phyloP scores from a whole-genome alignment of 2,329 filamentous ascomycete species.

The Bipolaris sorokiniana region DNA sequence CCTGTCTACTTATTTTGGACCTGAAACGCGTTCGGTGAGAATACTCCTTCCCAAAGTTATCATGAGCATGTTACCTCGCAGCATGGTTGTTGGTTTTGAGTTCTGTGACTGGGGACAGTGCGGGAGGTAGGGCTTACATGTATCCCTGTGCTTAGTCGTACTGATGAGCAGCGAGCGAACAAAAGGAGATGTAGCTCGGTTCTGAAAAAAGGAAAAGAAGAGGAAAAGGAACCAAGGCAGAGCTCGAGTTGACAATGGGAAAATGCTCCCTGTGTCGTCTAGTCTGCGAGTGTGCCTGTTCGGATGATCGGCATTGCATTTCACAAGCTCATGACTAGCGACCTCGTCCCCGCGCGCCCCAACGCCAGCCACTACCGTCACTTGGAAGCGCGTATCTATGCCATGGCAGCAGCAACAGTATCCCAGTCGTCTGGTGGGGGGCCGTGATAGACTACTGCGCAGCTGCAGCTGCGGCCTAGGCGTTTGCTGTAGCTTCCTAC shows the following conservation, averaged over 20 bases:
- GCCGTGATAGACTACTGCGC: conserved; percentile 8
- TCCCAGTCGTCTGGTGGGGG: conserved; percentile 12
- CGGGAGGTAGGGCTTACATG: background rate
- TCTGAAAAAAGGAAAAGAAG: background rate
- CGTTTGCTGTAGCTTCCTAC: conserved; percentile 11
- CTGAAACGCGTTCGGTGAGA: too few species aligned
- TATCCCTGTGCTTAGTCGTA: background rate
- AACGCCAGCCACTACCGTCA: conserved; percentile 18
- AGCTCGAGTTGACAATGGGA: background rate
- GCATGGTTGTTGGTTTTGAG: conserved; percentile 1
- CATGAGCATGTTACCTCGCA: background rate
- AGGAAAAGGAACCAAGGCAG: background rate
- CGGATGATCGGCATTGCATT: conserved; percentile 5
- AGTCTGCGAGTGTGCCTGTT: conserved; percentile 2
- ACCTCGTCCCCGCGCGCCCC: conserved; percentile 1
- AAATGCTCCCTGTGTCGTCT: background rate
- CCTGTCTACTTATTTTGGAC: too few species aligned
- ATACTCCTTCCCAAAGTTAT: background rate
- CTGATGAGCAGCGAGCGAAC: background rate
- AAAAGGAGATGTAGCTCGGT: background rate
- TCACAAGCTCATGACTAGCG: conserved; percentile 3
- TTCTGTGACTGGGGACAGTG: background rate
- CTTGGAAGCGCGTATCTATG: conserved; percentile 2
- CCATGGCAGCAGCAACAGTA: conserved; percentile 6
- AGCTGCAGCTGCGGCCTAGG: conserved; percentile 9